Conservation (phyloP, 805 yeast genomes). For the Danielozyma ontarioensis region DNA sequence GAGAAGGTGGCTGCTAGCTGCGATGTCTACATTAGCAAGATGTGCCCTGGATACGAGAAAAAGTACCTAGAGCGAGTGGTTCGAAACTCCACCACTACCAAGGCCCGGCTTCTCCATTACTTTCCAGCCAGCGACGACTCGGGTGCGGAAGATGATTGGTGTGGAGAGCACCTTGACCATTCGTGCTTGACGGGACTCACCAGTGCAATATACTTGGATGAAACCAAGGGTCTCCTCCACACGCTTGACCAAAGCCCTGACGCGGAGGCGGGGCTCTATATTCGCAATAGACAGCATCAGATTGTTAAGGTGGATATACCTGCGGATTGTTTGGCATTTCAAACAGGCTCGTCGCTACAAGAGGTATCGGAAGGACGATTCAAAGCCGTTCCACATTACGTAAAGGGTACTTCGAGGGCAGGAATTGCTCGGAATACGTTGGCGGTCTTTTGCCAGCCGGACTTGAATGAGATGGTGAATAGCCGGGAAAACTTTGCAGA, state of each 20-base stretch:
- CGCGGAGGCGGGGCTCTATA: conserved; percentile 45
- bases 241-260: conserved; percentile 36
- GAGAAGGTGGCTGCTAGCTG: conserved; percentile 48
- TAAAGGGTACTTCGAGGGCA: conserved; percentile 36
- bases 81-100: conserved; percentile 45
- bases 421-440: conserved; percentile 46
- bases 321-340: conserved; percentile 51
- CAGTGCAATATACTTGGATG: conserved; percentile 47
- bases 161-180: conserved; percentile 60
- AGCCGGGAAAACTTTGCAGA: conserved; percentile 43
- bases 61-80: conserved; percentile 44
- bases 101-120: conserved; percentile 55
- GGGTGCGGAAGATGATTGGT: conserved; percentile 39
- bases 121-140: conserved; percentile 25
- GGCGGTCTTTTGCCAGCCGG: conserved; percentile 62
- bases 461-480: conserved; percentile 45
- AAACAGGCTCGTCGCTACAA: conserved; percentile 54
- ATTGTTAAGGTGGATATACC: conserved; percentile 51
- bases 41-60: conserved; percentile 21
- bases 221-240: conserved; percentile 16
- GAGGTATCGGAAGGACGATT: conserved; percentile 44
- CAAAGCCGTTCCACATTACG: conserved; percentile 57
- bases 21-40: conserved; percentile 36
- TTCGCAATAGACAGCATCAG: conserved; percentile 39
- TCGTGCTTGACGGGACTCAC: conserved; percentile 57